These are phyloP conservation scores for Phytophthora pistaciae DNA, from an alignment of 352 stramenopile genomes.

Conservation along the genomic window DNA sequence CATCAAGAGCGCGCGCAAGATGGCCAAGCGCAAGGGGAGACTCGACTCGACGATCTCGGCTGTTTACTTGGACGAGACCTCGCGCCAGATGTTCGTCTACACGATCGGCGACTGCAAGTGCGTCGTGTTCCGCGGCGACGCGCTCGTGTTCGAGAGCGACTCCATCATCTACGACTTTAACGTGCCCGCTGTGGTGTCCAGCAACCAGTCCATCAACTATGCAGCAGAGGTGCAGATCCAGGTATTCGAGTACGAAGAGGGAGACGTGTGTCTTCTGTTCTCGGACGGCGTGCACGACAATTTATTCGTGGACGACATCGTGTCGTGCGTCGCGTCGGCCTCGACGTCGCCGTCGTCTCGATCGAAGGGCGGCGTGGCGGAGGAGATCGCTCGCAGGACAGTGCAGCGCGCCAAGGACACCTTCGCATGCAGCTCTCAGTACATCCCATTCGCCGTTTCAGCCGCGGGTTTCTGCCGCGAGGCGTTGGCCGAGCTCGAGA, in stretches of 20 bases:
- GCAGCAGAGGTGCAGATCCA: conserved; percentile 75
- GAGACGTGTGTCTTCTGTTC: conserved; percentile 86
- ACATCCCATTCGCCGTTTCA: conserved; percentile 89
- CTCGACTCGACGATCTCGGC: conserved; percentile 87
- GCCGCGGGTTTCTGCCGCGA: conserved; percentile 84
- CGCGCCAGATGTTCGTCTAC: conserved; percentile 83
- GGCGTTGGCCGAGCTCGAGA: conserved; percentile 80
- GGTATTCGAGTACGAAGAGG: conserved; percentile 72
- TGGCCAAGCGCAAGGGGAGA: conserved; percentile 79
- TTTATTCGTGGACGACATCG: conserved; percentile 86
- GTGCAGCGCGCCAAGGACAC: conserved; percentile 76
- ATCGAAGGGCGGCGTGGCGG: conserved; percentile 52
- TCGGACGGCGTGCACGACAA: conserved; percentile 92
- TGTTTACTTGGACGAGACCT: conserved; percentile 82
- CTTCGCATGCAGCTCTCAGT: conserved; percentile 68
- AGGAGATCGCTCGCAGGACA: conserved; percentile 82
- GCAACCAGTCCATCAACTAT: conserved; percentile 89
- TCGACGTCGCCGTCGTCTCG: conserved; percentile 20
- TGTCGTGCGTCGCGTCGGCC: conserved; percentile 51
- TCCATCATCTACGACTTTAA: conserved; percentile 94
- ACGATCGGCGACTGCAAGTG: conserved; percentile 92
- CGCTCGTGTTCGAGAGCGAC: conserved; percentile 88
- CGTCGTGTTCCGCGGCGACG: conserved; percentile 68
- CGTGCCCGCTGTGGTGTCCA: conserved; percentile 87
- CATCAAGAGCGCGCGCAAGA: conserved; percentile 77